Base-by-base conservation (phyloP, 2,329 filamentous ascomycete genomes). In the Aspergillus aculeatus region DNA sequence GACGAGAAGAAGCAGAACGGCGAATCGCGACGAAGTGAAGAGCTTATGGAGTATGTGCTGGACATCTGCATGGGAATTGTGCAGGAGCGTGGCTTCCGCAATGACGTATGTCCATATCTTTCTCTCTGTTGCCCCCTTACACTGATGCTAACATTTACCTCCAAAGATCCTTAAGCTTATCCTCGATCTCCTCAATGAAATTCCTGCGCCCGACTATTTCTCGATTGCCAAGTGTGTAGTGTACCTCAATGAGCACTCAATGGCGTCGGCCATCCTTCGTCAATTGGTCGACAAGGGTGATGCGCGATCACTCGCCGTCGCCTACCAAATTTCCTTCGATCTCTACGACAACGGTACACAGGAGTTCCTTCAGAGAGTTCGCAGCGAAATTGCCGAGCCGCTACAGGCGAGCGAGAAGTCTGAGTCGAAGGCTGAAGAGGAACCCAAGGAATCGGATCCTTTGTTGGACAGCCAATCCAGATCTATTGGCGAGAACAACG, bases 321-420 rank as follows among this genome's bases (percentile, higher is more conserved):
- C 95, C 19, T 99, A 98, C 75, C 95, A 99, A 75, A 96, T 99
- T 59, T 95, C 94, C 1, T 99, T 99, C 71, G 95, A 99, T 71
- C 83, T 99, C 5, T 98, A 97, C 77, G 95, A 99, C 78, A 99
- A 99, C 72, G 95, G 95, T 67, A 98, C 95, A 0, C 95, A 99
- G 70, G 95, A 98, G 73, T 99, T 99, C 69, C 78, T 99, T 24
- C 88, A 88, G 66, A 97, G 95, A 78, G 91, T 99, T 49, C 88
- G 94, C 71, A 86, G 90, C 60, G 87, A 91, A 50, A 81, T 98
- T 32, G 91, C 92, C 0, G 82, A 84, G 12, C 72, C 78, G 54
- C 66, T 78, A 7, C 74, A 76, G 3, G 80, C 82, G 48, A 68
- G 80, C 35, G 71, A 74, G 14, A 75, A 79, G 19, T 54, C 61